Percentiles rank a stretch among this genome's conserved stretches.
These are phyloP conservation scores for Dipodascopsis uninucleata DNA, from an alignment of 805 yeast genomes.

Conservation along the genomic window DNA sequence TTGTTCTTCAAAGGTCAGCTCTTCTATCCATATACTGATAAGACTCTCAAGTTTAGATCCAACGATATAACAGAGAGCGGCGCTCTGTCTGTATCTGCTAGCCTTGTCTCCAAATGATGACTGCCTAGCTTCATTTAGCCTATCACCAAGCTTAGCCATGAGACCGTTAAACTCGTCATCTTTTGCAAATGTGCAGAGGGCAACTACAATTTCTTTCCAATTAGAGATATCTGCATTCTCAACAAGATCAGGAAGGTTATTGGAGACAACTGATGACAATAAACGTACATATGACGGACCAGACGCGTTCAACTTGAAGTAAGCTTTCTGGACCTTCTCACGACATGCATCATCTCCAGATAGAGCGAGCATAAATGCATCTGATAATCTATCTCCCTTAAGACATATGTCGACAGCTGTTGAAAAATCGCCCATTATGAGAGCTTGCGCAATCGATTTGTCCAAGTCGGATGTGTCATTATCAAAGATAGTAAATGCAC, in stretches of 20 bases:
- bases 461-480: constrained; percentile 46
- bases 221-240: constrained; percentile 68
- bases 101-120: constrained; percentile 22
- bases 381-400: constrained; percentile 58
- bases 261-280: constrained; percentile 56
- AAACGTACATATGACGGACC: constrained; percentile 65
- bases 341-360: constrained; percentile 55
- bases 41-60: constrained; percentile 79
- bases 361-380: constrained; percentile 78
- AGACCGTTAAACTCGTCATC: constrained; percentile 49
- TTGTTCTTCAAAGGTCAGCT: constrained; percentile 49
- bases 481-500: constrained; percentile 35
- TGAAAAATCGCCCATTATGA: constrained; percentile 60
- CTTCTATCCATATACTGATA: constrained; percentile 78
- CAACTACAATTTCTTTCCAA: constrained; percentile 80
- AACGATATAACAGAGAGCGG: constrained; percentile 71
- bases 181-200: constrained; percentile 55
- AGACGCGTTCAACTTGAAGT: constrained; percentile 55
- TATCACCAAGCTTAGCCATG: constrained; percentile 70
- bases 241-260: constrained; percentile 63
- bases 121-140: constrained; percentile 48
- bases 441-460: constrained; percentile 44
- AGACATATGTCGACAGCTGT: constrained; percentile 68
- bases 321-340: constrained; percentile 65
- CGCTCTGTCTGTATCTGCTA: constrained; percentile 57